A percentile compares a stretch with the other conserved stretches of the same genome.
phyloP scores from a whole-genome alignment of 768 basidiomycete species.

The Macrocybe gigantea region DNA sequence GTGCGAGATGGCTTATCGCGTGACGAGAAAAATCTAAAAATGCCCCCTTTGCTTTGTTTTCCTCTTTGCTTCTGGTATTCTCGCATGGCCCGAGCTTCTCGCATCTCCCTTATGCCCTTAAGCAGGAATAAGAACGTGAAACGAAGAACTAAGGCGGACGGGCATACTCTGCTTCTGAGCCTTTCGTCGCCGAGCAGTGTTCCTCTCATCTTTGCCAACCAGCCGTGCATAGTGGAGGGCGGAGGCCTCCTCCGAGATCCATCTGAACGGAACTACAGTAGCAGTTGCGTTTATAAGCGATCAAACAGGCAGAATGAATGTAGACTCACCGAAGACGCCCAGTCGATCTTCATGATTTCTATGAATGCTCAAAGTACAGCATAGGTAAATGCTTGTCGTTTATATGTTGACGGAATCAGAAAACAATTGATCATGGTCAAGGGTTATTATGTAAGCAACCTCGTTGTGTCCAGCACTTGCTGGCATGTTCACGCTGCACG shows the following conservation, averaged over 20 bases:
- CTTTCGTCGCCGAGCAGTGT: constrained; percentile 60
- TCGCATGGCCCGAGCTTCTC: constrained; percentile 34
- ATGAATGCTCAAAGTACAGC: constrained; percentile 3
- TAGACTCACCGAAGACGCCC: constrained; percentile 35
- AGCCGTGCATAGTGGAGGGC: constrained; percentile 63
- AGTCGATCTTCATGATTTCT: constrained; percentile 46
- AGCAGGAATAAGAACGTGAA: constrained; percentile 5
- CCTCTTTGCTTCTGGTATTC: constrained; percentile 16
- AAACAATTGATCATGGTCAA: neutral
- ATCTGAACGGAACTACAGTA: constrained; percentile 34
- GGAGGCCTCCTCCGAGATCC: constrained; percentile 41
- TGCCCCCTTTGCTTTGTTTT: constrained; percentile 9
- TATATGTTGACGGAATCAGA: constrained; percentile 1
- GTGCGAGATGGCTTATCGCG: constrained; percentile 11
- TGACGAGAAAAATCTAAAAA: constrained; percentile 15
- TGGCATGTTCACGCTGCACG: too few species aligned
- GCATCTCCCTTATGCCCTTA: constrained; percentile 69
- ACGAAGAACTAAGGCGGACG: neutral
- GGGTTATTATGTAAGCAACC: constrained; percentile 11
- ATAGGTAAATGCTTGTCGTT: constrained; percentile 4
- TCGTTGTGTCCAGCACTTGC: too few species aligned
- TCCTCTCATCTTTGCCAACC: constrained; percentile 75
- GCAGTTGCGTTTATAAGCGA: neutral
- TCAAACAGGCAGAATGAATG: constrained; percentile 3
- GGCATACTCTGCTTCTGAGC: constrained; percentile 42